A percentile compares a stretch with the other conserved stretches of the same genome.
Conservation (phyloP, 768 basidiomycete species). For the Xanthoconium purpureum region DNA sequence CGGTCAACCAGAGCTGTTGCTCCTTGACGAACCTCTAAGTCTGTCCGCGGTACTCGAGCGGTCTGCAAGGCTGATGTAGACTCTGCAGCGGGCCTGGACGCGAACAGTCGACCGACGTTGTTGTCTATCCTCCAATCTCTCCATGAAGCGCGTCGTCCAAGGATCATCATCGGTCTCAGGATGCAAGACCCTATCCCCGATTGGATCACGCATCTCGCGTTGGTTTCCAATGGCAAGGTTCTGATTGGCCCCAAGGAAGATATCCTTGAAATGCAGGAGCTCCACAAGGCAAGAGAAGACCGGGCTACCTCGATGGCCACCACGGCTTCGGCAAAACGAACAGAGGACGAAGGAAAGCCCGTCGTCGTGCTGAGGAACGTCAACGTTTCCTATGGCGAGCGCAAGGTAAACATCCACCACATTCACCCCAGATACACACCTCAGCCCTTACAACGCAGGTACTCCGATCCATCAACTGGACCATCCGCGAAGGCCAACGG, state of each 20-base stretch:
- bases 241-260: slow-evolving; percentile 49
- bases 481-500: slow-evolving; percentile 73
- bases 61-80: neutral
- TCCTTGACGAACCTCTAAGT: slow-evolving; percentile 95
- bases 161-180: slow-evolving; percentile 64
- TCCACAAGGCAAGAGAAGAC: slow-evolving; percentile 4
- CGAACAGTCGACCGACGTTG: slow-evolving; percentile 52
- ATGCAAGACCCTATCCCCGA: slow-evolving; percentile 69
- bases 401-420: slow-evolving; percentile 43
- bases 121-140: slow-evolving; percentile 53
- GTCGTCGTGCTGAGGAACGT: slow-evolving; percentile 66
- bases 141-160: slow-evolving; percentile 48
- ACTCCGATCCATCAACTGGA: slow-evolving; percentile 77
- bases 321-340: neutral
- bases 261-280: slow-evolving; percentile 34
- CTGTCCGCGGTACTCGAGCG: slow-evolving; percentile 20
- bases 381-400: slow-evolving; percentile 65
- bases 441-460: slow-evolving; percentile 43
- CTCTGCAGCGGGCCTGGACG: slow-evolving; percentile 73
- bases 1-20: slow-evolving; percentile 62
- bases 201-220: slow-evolving; percentile 68
- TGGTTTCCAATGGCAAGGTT: slow-evolving; percentile 49
- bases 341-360: slow-evolving; percentile 28
- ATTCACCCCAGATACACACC: neutral
- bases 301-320: neutral